phyloP scores from a whole-genome alignment of 2,329 filamentous ascomycete genomes.

The Tolypocladium nubicola region DNA sequence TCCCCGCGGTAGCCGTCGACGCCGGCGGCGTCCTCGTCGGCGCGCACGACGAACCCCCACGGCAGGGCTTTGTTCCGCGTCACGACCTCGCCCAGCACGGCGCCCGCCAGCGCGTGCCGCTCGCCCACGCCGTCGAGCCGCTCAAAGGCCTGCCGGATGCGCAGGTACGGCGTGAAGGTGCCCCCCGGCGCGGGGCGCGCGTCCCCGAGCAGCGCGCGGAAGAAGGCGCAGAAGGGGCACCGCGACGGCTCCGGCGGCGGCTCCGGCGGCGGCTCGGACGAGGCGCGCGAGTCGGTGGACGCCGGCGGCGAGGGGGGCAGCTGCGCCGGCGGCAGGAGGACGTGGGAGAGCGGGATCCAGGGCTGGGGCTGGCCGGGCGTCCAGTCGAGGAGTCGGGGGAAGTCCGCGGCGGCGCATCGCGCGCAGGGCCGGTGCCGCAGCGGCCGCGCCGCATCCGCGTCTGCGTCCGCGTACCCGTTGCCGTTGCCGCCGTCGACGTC shows the following conservation, averaged over 20 bases:
- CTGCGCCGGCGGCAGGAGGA: conserved; percentile 1
- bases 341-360: conserved; percentile 24
- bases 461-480: too few species aligned
- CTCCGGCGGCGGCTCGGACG: background rate
- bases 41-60: conserved; percentile 24
- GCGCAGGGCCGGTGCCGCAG: conserved; percentile 16
- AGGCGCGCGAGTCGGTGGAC: background rate
- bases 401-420: conserved; percentile 23
- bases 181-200: conserved; percentile 11
- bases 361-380: conserved; percentile 21
- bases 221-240: conserved; percentile 19
- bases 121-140: conserved; percentile 21
- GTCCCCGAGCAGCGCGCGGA: conserved; percentile 21
- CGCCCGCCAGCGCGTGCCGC: conserved; percentile 23
- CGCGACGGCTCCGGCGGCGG: background rate
- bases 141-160: conserved; percentile 27
- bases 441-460: background rate
- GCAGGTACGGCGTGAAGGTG: conserved; percentile 26
- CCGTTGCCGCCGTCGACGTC: background rate
- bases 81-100: conserved; percentile 24
- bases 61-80: conserved; percentile 24
- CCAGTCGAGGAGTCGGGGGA: conserved; percentile 24
- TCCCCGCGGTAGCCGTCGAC: conserved; percentile 11
- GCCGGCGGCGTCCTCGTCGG: conserved; percentile 11
- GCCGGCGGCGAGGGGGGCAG: conserved; percentile 13